A percentile compares a stretch with the other conserved stretches of the same genome.
Conservation (phyloP, 495 filamentous ascomycete species). For the Aspergillus haitiensis region DNA sequence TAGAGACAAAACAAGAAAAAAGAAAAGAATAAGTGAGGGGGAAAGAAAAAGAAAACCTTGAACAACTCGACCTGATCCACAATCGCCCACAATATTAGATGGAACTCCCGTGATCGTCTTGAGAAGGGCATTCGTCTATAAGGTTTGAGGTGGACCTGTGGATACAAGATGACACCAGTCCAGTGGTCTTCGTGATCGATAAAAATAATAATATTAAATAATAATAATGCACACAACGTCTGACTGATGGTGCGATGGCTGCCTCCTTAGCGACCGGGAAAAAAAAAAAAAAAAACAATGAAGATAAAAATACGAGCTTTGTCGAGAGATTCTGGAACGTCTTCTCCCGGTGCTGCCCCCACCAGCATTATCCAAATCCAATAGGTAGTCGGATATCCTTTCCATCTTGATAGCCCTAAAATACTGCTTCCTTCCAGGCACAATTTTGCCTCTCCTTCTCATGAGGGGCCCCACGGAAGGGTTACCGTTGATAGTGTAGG, state of each 20-base stretch:
- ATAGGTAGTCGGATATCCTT: background rate
- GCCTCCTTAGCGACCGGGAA: background rate
- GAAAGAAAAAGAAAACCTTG: background rate
- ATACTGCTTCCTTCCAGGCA: background rate
- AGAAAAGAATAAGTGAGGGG: background rate
- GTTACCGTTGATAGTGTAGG: background rate
- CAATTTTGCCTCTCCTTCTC: background rate
- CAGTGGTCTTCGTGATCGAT: background rate
- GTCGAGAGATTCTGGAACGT: slow-evolving; percentile 2
- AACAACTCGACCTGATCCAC: background rate
- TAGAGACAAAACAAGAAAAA: background rate
- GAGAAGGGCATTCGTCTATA: background rate
- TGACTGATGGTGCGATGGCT: slow-evolving; percentile 2
- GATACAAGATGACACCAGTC: background rate
- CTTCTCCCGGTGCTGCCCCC: background rate
- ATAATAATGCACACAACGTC: background rate
- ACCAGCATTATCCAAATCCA: background rate
- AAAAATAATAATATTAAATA: background rate
- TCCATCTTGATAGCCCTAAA: background rate
- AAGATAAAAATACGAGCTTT: background rate
- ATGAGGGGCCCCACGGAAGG: slow-evolving; percentile 3
- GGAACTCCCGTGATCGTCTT: background rate
- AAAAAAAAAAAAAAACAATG: too few relatives aligned
- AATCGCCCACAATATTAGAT: background rate
- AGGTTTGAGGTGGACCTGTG: background rate